Conservation (phyloP, 2,329 filamentous ascomycete species). For the Periconia sp. region DNA sequence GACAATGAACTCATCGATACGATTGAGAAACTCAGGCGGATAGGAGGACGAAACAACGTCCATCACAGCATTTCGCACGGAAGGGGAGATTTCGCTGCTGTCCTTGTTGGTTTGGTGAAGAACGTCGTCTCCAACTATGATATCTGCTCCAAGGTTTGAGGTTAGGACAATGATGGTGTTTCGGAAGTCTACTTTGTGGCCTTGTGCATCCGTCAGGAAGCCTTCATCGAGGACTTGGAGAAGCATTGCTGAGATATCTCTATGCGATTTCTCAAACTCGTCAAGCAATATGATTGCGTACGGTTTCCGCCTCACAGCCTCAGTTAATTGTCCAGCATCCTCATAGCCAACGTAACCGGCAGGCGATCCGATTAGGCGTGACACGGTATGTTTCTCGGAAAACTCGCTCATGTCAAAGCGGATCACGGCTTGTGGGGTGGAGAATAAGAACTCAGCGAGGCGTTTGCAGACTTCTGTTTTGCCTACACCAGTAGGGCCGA, state of each 20-base stretch:
- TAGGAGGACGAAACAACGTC: slow-evolving; percentile 78
- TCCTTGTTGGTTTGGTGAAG: slow-evolving; percentile 63
- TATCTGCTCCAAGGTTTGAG: slow-evolving; percentile 91
- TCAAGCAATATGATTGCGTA: slow-evolving; percentile 96
- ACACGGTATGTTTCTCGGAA: slow-evolving; percentile 96
- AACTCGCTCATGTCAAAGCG: slow-evolving; percentile 99
- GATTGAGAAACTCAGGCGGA: slow-evolving; percentile 93
- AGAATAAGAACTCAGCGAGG: slow-evolving; percentile 91
- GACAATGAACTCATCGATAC: slow-evolving; percentile 95
- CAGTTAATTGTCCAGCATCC: slow-evolving; percentile 93
- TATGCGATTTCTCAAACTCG: slow-evolving; percentile 97
- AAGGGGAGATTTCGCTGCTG: slow-evolving; percentile 71
- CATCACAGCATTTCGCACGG: slow-evolving; percentile 82
- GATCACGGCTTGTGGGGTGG: slow-evolving; percentile 86
- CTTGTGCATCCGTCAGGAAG: slow-evolving; percentile 92
- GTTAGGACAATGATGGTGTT: slow-evolving; percentile 97
- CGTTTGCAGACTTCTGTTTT: slow-evolving; percentile 99
- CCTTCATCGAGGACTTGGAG: slow-evolving; percentile 96
- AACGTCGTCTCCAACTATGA: slow-evolving; percentile 78
- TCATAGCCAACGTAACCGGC: slow-evolving; percentile 97
- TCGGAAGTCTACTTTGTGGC: slow-evolving; percentile 94
- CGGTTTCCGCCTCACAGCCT: slow-evolving; percentile 91
- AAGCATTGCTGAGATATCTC: slow-evolving; percentile 89
- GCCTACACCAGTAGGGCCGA: slow-evolving; percentile 93
- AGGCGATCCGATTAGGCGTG: slow-evolving; percentile 87